Base-by-base conservation (phyloP, 2,329 filamentous ascomycete genomes). In the Didymella exigua region DNA sequence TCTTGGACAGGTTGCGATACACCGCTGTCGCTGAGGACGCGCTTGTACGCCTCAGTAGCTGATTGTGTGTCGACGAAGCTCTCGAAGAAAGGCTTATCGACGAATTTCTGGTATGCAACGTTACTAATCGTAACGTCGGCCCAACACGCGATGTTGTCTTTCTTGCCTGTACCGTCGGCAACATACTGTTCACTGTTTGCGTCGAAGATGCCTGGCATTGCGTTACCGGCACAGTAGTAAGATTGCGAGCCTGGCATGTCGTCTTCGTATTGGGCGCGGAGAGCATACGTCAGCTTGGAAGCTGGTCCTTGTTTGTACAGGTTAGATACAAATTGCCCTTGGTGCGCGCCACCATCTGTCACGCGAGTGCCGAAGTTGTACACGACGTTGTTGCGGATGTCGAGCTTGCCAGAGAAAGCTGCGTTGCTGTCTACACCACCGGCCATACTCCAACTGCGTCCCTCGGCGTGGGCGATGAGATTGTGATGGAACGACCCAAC, bases 391-490 rank as follows among this genome's bases (percentile, higher is more conserved):
- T 75, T 75, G 4, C 72, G 64, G 6, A 75, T 69, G 38, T 75
- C 73, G 0, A 75, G 58, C 16, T 62, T 59, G 1, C 72, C 72
- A 9, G 67, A 65, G 38, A 75, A 75, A 14, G 52, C 57, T 11
- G 70, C 51, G 66, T 72, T 60, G 51, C 67, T 46, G 49, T 72
- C 54, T 42, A 70, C 29, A 27, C 78, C 58, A 34, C 75, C 59
- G 51, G 68, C 67, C 68, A 76, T 67, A 52, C 73, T 62, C 77
- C 77, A 69, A 58, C 74, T 62, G 42, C 75, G 68, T 19, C 69
- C 23, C 71, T 75, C 46, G 75, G 76, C 5, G 73, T 86, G 23
- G 70, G 68, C n/a, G 70, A 71, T 65, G 10, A 75, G 60, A 44
- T 75, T 75, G 46, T 74, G 71, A 21, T 75, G 72, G 41, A 75